A percentile compares a stretch with the other conserved stretches of the same genome.
These are phyloP conservation scores for Penicillium concentricum DNA, from an alignment of 2,329 filamentous ascomycete genomes.

Conservation along the genomic window DNA sequence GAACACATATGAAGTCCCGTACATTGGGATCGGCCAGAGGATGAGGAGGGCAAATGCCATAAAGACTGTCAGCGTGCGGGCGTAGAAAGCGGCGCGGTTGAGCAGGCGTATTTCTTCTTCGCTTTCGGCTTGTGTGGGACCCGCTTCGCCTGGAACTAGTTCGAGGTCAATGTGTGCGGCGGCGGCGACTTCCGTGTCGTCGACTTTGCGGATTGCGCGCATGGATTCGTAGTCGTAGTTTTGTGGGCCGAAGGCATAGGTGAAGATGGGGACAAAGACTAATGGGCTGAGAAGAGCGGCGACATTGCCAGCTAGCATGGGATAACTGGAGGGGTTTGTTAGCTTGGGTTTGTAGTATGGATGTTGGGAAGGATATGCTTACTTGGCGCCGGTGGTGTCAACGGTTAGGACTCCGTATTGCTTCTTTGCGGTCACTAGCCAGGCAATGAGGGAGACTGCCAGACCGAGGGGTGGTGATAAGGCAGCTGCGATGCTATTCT, in stretches of 20 bases:
- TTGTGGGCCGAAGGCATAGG: slow-evolving; percentile 65
- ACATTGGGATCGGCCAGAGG: slow-evolving; percentile 92
- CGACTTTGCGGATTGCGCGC: slow-evolving; percentile 72
- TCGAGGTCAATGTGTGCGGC: slow-evolving; percentile 66
- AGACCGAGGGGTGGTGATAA: slow-evolving; percentile 69
- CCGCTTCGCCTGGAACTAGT: slow-evolving; percentile 54
- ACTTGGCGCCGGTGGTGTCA: slow-evolving; percentile 74
- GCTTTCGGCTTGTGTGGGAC: slow-evolving; percentile 35
- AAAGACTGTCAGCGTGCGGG: slow-evolving; percentile 57
- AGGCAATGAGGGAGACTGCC: slow-evolving; percentile 66
- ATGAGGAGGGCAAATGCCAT: slow-evolving; percentile 72
- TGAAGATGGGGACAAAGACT: slow-evolving; percentile 73
- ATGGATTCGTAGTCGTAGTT: slow-evolving; percentile 87
- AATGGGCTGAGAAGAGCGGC: slow-evolving; percentile 75
- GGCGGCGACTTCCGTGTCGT: slow-evolving; percentile 70
- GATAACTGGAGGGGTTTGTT: slow-evolving; percentile 48
- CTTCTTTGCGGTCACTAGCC: slow-evolving; percentile 73
- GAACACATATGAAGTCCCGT: slow-evolving; percentile 78
- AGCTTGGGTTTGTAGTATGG: not conserved
- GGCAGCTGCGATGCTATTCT: slow-evolving; percentile 72
- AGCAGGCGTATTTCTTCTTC: slow-evolving; percentile 52
- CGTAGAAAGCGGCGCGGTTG: slow-evolving; percentile 54
- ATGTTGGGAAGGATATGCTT: slow-evolving; percentile 15
- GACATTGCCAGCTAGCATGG: slow-evolving; percentile 86
- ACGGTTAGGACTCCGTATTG: slow-evolving; percentile 69